Percentiles rank a stretch among this genome's conserved stretches.
phyloP scores from a whole-genome alignment of 1,284 basidiomycete genomes.

The Trametes hirsuta region DNA sequence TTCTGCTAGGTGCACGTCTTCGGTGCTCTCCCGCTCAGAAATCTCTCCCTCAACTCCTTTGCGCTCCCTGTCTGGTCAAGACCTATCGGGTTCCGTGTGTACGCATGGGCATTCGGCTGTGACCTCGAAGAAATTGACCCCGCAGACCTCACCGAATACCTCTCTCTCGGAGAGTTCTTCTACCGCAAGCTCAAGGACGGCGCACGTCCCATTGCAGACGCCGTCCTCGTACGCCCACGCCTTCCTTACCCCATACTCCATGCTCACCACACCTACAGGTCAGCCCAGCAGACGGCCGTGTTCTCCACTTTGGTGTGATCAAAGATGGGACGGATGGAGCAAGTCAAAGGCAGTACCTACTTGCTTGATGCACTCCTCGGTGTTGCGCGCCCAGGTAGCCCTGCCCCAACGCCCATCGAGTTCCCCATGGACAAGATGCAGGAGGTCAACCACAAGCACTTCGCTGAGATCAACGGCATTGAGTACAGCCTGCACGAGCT shows the following conservation, averaged over 20 bases:
- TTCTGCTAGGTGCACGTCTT: constrained; percentile 84
- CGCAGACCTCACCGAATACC: constrained; percentile 78
- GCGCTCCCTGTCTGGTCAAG: constrained; percentile 95
- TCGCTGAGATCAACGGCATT: constrained; percentile 97
- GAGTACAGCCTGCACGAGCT: constrained; percentile 92
- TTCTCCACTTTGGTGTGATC: constrained; percentile 93
- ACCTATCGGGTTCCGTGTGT: constrained; percentile 86
- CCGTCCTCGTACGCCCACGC: constrained; percentile 64
- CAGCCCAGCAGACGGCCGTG: constrained; percentile 91
- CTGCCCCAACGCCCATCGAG: constrained; percentile 44
- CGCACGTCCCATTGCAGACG: constrained; percentile 78
- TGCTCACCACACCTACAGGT: constrained; percentile 50
- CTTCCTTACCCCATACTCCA: neutral
- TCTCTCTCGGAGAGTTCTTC: constrained; percentile 92
- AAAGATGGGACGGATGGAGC: constrained; percentile 83
- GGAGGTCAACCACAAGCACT: constrained; percentile 82
- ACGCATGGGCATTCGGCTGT: constrained; percentile 89
- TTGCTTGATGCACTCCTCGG: constrained; percentile 93
- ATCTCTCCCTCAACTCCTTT: constrained; percentile 90
- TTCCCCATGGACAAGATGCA: constrained; percentile 54
- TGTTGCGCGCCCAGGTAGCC: constrained; percentile 50
- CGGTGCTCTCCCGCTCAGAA: constrained; percentile 92
- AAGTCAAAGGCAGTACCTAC: constrained; percentile 98
- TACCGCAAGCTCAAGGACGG: constrained; percentile 88
- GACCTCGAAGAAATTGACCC: constrained; percentile 91